Evolutionary conservation across 2,329 filamentous ascomycete genomes (phyloP), one percentile per base, ranked within the genome.

Genomic region (Clarireedia monteithiana): DNA sequence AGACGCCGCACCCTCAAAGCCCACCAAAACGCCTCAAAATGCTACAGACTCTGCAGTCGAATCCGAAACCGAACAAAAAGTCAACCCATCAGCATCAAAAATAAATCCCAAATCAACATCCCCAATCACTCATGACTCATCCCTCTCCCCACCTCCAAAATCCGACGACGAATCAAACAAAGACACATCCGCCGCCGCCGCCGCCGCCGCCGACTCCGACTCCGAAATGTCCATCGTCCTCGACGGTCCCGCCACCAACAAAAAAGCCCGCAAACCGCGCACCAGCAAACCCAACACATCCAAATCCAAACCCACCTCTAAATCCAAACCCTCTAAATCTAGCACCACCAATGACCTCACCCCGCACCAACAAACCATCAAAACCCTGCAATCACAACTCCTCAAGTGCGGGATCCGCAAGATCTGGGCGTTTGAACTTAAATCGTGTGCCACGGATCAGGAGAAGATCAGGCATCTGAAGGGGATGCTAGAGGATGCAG

Each of bases 351-450:
- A 63, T 6, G 62, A 63, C 50, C 72, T 77, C 38, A 69, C 84
- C 17, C 81, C 86, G 0, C 81, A 91, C 58, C 83, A 89, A 58
- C 84, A 81, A 3, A 88, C 95, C 69, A 87, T 96, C 68, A 97
- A 96, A 71, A 87, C 85, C 49, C 77, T 97, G 3, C 92, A 97
- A 72, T 82, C 84, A 7, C 90, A 92, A 71, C 80, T 99, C 6
- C 74, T 86, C 47, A 96, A 96, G 71, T 99, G 92, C 66, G 92
- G 92, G 30, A 83, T 96, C 55, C 86, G 90, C 53, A 97, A 96
- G 69, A 81, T 96, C 59, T 99, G 94, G 92, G 82, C 81, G 50
- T 84, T 86, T 60, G 90, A 96, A 71, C 78, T 99, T 27, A 89
- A 89, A 69, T 76, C 83, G 54, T 91, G 82, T 65, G 80, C 79